Evolutionary conservation across 257 asterid genomes (phyloP).

Genomic region (Jacaranda copaia): DNA sequence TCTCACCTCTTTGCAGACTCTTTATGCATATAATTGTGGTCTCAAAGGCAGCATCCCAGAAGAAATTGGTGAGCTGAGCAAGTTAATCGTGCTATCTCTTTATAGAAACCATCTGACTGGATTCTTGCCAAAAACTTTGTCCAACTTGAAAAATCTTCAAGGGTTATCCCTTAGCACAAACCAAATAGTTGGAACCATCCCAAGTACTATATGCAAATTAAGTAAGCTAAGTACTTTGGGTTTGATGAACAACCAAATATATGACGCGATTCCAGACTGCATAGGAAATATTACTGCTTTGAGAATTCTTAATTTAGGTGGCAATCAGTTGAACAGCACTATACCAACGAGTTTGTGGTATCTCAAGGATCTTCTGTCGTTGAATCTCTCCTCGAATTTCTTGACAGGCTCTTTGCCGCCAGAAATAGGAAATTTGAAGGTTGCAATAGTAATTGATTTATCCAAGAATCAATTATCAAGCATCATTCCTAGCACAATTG

Average conservation of each 20-base stretch:
- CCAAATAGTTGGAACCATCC: slow-evolving; percentile 14
- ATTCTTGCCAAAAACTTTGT: slow-evolving; percentile 3
- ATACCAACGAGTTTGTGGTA: too few species aligned
- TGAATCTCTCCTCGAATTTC: too few species aligned
- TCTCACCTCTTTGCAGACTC: background rate
- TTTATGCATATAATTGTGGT: background rate
- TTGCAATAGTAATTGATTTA: too few species aligned
- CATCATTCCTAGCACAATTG: too few species aligned
- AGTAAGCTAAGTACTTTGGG: background rate
- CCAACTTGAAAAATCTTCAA: background rate
- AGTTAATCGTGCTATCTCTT: background rate
- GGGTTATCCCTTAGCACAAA: background rate
- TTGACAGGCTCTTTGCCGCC: too few species aligned
- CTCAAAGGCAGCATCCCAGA: too few species aligned
- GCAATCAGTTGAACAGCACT: too few species aligned
- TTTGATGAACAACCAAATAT: background rate
- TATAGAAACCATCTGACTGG: slow-evolving; percentile 20
- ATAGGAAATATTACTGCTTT: slow-evolving; percentile 3
- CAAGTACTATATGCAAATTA: slow-evolving; percentile 1
- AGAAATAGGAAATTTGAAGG: too few species aligned
- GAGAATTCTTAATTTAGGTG: too few species aligned
- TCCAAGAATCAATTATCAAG: too few species aligned
- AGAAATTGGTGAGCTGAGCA: slow-evolving; percentile 23
- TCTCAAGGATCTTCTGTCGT: too few species aligned
- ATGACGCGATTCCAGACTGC: slow-evolving; percentile 22